phyloP scores from a whole-genome alignment of 2,329 filamentous ascomycete species.

The Bipolaris oryzae region DNA sequence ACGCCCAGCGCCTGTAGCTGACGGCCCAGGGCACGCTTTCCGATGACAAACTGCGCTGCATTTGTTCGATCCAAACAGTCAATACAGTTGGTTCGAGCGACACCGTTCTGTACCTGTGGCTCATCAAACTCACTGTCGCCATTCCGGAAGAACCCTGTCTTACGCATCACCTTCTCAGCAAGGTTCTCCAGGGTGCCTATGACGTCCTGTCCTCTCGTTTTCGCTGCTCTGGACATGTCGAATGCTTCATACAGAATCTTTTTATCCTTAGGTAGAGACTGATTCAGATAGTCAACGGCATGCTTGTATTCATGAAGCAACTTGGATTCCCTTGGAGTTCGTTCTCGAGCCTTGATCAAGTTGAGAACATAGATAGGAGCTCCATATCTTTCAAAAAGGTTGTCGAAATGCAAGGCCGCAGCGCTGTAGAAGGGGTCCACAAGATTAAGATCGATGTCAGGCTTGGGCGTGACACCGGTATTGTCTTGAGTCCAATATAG shows the following conservation, averaged over 20 bases:
- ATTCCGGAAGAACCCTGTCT: slow-evolving; percentile 94
- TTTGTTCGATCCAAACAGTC: slow-evolving; percentile 97
- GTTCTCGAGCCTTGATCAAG: slow-evolving; percentile 82
- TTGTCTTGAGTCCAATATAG: slow-evolving; percentile 98
- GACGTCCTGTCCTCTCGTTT: slow-evolving; percentile 88
- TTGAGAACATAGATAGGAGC: slow-evolving; percentile 91
- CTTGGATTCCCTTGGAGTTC: slow-evolving; percentile 89
- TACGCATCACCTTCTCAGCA: slow-evolving; percentile 81
- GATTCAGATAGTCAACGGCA: slow-evolving; percentile 89
- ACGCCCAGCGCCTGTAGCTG: slow-evolving; percentile 92
- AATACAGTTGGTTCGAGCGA: slow-evolving; percentile 96
- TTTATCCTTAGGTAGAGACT: slow-evolving; percentile 82
- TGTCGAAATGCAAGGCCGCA: slow-evolving; percentile 91
- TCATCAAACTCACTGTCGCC: slow-evolving; percentile 72
- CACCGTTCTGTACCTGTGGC: slow-evolving; percentile 81
- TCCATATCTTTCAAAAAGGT: slow-evolving; percentile 91
- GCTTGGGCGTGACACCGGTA: slow-evolving; percentile 92
- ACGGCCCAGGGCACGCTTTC: slow-evolving; percentile 88
- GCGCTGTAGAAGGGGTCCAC: slow-evolving; percentile 95
- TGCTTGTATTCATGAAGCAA: slow-evolving; percentile 84
- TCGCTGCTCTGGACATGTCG: slow-evolving; percentile 97
- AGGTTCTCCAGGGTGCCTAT: slow-evolving; percentile 90
- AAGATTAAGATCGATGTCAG: slow-evolving; percentile 93
- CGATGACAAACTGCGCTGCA: slow-evolving; percentile 96
- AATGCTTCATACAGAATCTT: slow-evolving; percentile 94